Evolutionary conservation across 192 early-diverging fungal species (phyloP).

Genomic region (Entophlyctis luteolus): DNA sequence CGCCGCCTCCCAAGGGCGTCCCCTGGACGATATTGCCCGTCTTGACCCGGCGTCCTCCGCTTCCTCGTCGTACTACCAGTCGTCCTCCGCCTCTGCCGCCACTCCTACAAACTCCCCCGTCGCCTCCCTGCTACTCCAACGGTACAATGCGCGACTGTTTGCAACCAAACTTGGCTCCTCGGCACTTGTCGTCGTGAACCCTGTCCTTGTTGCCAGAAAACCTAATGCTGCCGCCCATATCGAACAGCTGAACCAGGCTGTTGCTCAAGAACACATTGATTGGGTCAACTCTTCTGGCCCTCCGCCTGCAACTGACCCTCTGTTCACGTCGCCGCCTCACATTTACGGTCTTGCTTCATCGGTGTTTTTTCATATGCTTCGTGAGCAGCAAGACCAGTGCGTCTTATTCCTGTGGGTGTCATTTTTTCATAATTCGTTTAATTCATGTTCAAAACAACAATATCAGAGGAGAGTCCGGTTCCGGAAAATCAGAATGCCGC

Average conservation of each 20-base stretch:
- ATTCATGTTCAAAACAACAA: neutral
- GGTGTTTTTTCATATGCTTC: constrained; percentile 83
- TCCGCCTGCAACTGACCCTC: constrained; percentile 1
- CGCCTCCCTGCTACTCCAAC: no score
- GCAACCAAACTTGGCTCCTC: constrained; percentile 58
- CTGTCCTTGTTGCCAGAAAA: constrained; percentile 19
- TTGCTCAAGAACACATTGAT: neutral
- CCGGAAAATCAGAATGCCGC: constrained; percentile 77
- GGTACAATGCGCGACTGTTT: constrained; percentile 26
- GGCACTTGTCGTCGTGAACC: constrained; percentile 75
- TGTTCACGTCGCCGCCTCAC: no score
- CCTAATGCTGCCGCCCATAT: neutral
- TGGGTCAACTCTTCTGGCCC: neutral
- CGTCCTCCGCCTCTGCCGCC: no score
- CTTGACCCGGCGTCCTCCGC: no score
- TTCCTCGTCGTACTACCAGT: no score
- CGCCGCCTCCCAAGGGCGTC: no score
- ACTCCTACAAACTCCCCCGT: no score
- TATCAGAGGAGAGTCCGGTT: constrained; percentile 78
- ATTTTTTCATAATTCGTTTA: neutral
- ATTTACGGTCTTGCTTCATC: constrained; percentile 77
- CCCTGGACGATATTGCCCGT: no score
- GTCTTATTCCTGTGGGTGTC: constrained; percentile 72
- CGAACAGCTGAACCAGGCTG: no score
- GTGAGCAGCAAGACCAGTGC: constrained; percentile 87